Conservation (phyloP, 768 basidiomycete species). For the Trichaptum fuscoviolaceum region DNA sequence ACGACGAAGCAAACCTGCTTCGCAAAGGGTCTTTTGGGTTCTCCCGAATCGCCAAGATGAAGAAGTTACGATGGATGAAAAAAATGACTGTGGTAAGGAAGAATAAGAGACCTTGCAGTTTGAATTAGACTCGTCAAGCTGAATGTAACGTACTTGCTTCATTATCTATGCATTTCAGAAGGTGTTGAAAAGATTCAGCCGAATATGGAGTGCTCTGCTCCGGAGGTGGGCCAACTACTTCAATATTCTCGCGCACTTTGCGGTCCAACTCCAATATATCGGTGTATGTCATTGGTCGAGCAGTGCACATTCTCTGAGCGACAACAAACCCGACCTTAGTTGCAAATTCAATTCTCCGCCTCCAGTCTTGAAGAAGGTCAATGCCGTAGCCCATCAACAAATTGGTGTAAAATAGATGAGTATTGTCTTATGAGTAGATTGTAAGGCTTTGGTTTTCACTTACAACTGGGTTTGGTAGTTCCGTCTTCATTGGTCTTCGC, state of each 20-base stretch:
- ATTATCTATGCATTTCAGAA: not conserved
- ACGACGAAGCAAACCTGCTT: conserved; percentile 69
- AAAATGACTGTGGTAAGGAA: conserved; percentile 42
- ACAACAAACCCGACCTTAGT: conserved; percentile 61
- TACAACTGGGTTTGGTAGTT: conserved; percentile 45
- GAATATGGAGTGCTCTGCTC: not conserved
- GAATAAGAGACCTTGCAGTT: too few relatives aligned
- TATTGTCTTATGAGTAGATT: not conserved
- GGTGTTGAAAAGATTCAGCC: not conserved
- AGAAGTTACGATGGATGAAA: conserved; percentile 66
- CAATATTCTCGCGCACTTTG: conserved; percentile 41
- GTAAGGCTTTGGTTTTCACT: conserved; percentile 16
- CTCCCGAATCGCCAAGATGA: conserved; percentile 65
- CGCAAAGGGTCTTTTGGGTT: conserved; percentile 62
- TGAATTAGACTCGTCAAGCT: conserved; percentile 18
- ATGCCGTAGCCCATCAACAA: too few relatives aligned
- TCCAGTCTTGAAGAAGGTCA: conserved; percentile 36
- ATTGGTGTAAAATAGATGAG: not conserved
- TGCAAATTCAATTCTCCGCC: conserved; percentile 62
- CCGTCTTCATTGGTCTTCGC: conserved; percentile 44
- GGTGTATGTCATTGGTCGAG: conserved; percentile 50
- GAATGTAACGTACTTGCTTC: conserved; percentile 14
- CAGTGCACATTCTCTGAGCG: conserved; percentile 48
- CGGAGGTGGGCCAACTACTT: not conserved
- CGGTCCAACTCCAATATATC: conserved; percentile 50